These are phyloP conservation scores for Cyberlindnera lachancei DNA, from an alignment of 805 yeast species.

Conservation along the genomic window DNA sequence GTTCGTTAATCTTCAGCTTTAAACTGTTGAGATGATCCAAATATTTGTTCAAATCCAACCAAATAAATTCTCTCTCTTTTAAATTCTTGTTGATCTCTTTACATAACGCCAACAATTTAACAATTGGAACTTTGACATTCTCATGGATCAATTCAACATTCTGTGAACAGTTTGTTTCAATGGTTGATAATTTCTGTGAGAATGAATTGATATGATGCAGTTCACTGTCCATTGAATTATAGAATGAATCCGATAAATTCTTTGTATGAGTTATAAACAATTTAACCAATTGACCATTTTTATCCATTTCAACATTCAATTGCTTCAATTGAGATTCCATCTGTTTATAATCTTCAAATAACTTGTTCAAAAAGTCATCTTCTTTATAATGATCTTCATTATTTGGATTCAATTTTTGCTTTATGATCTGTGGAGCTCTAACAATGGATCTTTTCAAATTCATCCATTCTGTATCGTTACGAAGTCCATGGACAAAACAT, in stretches of 20 bases:
- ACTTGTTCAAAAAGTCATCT: conserved; percentile 12
- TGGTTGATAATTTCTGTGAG: conserved; percentile 7
- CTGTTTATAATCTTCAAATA: conserved; percentile 1
- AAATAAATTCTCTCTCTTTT: conserved; percentile 26
- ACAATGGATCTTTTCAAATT: conserved; percentile 62
- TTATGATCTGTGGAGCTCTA: conserved; percentile 85
- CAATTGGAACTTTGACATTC: conserved; percentile 20
- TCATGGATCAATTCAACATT: conserved; percentile 22
- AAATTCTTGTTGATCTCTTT: conserved; percentile 24
- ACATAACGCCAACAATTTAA: conserved; percentile 9
- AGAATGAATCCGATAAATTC: conserved; percentile 3
- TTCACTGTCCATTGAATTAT: not conserved
- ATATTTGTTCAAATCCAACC: conserved; percentile 32
- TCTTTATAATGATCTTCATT: conserved; percentile 53
- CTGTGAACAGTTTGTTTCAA: conserved; percentile 1
- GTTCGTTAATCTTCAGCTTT: too few species aligned
- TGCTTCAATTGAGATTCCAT: conserved; percentile 3
- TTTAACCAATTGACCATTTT: conserved; percentile 2
- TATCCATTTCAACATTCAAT: conserved; percentile 12
- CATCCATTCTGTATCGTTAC: conserved; percentile 21
- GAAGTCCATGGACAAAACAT: conserved; percentile 19
- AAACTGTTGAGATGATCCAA: conserved; percentile 21
- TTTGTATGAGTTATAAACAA: conserved; percentile 6
- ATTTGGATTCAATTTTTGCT: conserved; percentile 84
- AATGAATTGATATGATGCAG: conserved; percentile 1